Conservation (phyloP, 2,329 filamentous ascomycete genomes). For the Cucurbitaria berberidis region DNA sequence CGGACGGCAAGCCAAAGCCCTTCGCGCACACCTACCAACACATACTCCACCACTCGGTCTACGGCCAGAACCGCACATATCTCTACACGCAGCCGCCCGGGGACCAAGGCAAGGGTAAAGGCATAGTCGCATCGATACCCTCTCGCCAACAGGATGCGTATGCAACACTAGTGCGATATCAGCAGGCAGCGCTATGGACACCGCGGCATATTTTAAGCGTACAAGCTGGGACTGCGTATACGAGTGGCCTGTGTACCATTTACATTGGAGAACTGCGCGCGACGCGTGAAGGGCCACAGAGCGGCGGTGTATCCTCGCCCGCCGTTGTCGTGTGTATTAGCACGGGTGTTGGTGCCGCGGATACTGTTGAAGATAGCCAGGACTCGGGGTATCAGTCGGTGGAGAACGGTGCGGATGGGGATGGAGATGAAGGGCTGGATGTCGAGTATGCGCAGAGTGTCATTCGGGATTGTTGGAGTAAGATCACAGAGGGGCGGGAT, state of each 20-base stretch:
- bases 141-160: constrained; percentile 30
- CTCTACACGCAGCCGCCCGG: constrained; percentile 29
- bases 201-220: constrained; percentile 31
- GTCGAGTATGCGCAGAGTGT: constrained; percentile 29
- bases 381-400: neutral
- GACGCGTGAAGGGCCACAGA: constrained; percentile 25
- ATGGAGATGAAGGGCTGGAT: constrained; percentile 20
- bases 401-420: constrained; percentile 1
- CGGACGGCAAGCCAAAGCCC: constrained; percentile 20
- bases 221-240: constrained; percentile 28
- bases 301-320: constrained; percentile 24
- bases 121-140: constrained; percentile 32
- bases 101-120: constrained; percentile 5
- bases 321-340: constrained; percentile 40
- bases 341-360: constrained; percentile 16
- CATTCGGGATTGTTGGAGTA: constrained; percentile 35
- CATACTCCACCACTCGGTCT: constrained; percentile 34
- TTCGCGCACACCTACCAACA: constrained; percentile 37
- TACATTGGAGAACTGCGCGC: constrained; percentile 37
- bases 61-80: constrained; percentile 29
- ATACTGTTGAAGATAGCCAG: constrained; percentile 6
- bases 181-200: constrained; percentile 37
- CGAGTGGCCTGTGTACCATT: constrained; percentile 31
- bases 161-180: constrained; percentile 21
- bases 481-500: constrained; percentile 28